Evolutionary conservation across 495 filamentous ascomycete species (phyloP), one percentile per base, ranked within the genome.

Genomic region (Elaphomyces granulatus): DNA sequence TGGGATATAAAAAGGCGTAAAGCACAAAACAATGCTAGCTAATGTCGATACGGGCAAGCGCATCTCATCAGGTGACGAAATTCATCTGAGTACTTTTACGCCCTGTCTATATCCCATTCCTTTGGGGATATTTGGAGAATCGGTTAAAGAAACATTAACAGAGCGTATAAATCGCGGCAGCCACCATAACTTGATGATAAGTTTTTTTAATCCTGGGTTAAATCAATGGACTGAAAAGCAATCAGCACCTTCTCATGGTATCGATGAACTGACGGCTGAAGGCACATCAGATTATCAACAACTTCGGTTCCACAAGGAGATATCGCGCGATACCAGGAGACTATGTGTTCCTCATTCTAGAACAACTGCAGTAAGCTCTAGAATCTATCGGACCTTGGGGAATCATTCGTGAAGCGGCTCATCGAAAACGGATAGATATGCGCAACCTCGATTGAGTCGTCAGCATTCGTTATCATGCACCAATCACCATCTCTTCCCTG

Each of bases 261-360:
- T 4, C 8, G 8, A 19, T 4, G 35, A 20, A 20, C 35, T 20
- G 14, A 33, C 34, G 38, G 38, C 7, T n/a, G 34, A 8, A 41
- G 28, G 15, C 23, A 33, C 3, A 41, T 3, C 38, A 41, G 32
- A 10, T 41, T 41, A 9, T 41, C 38, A 8, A 15, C n/a, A 34
- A 30, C 18, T n/a, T n/a, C n/a, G 4, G 28, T 16, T 33, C 30
- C 38, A 9, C 34, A n/a, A 6, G 38, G 38, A 18, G 34, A 41
- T 17, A 41, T 3, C 32, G 38, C 28, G 3, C 15, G 4, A 10
- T 41, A 21, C 38, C 38, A 41, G 8, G 7, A 14, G 6, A 19
- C n/a, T 3, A 41, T 19, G 4, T 15, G 23, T 9, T 34, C 26
- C n/a, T 32, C 30, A 3, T n/a, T 15, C 38, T 18, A 34, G 28